Base-by-base conservation (phyloP, 2,329 filamentous ascomycete species). In the Cordyceps fumosorosea region DNA sequence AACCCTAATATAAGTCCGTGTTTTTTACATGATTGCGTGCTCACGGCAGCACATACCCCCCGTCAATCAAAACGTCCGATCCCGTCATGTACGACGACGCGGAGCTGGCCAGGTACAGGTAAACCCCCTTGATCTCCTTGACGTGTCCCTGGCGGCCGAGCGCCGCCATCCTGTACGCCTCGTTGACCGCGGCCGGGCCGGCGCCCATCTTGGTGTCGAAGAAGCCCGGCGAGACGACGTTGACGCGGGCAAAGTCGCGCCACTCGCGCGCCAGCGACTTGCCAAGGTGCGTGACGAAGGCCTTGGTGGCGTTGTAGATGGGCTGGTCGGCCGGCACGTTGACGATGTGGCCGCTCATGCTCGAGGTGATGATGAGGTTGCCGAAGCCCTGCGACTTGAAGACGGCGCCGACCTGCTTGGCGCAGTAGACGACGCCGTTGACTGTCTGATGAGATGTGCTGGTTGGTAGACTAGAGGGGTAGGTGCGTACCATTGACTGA, bases 121-220 rank as follows among this genome's bases (percentile, higher is more conserved):
- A 84, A 16, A 81, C 71, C 5, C 52, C 45, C 51, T 52, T 64
- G 20, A 60, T 55, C 45, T 61, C 55, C 20, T 52, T 54, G 29
- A 62, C 47, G 16, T 64, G 52, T 8, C 62, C 60, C 22, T 58
- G 40, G 42, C 66, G 22, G 40, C 67, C 42, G 12, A 44, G 29
- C 1, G 75, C 74, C 0, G 81, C 74, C 81, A 84, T 83, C 1
- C 78, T 68, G 51, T 78, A 75, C 1, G 75, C 78, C 67, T 83
- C 81, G 20, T 82, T 77, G 8, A 78, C 64, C 2, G 74, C 74
- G 2, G 14, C 62, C 50, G 0, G 74, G 18, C 76, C 71, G 0
- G 80, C 81, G 0, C 80, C 80, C 75, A 84, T 81, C 34, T 90
- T 89, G 3, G 84, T 88, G 69, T 89, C 86, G 7, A 62, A 53